These are phyloP conservation scores for Candida insectorum DNA, from an alignment of 805 yeast species.

Conservation along the genomic window DNA sequence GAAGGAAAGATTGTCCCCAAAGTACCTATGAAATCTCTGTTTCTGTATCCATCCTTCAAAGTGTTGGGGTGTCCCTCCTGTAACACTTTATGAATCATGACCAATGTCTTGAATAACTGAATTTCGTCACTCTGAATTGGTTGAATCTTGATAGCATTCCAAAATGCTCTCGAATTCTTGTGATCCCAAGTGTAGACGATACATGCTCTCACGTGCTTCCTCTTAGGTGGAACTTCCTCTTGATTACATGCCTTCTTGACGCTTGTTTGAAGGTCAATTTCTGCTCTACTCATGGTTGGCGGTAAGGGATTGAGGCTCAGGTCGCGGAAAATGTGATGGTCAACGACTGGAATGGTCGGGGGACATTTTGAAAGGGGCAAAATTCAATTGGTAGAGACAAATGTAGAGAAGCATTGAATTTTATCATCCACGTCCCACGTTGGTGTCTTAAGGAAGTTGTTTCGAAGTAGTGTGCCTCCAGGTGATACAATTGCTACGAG, in stretches of 20 bases:
- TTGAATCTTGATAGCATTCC: constrained; percentile 75
- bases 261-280: constrained; percentile 46
- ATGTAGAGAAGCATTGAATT: too few relatives aligned
- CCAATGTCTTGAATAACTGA: constrained; percentile 81
- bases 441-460: too few relatives aligned
- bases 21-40: constrained; percentile 73
- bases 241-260: constrained; percentile 80
- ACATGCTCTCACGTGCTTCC: constrained; percentile 94
- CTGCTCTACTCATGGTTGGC: constrained; percentile 46
- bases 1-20: constrained; percentile 54
- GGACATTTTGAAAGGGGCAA: too few relatives aligned
- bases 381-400: too few relatives aligned
- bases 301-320: too few relatives aligned
- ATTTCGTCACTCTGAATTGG: constrained; percentile 82
- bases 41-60: constrained; percentile 73
- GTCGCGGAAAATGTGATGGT: too few relatives aligned
- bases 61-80: constrained; percentile 96
- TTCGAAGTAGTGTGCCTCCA: too few relatives aligned
- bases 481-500: too few relatives aligned
- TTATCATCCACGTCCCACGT: too few relatives aligned
- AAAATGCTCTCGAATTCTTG: constrained; percentile 75
- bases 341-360: too few relatives aligned
- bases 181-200: constrained; percentile 97
- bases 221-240: constrained; percentile 90
- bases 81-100: constrained; percentile 84